Percentiles rank a stretch among this genome's conserved stretches.
phyloP scores from a whole-genome alignment of 345 rosid species.

The Hirschfeldia incana region DNA sequence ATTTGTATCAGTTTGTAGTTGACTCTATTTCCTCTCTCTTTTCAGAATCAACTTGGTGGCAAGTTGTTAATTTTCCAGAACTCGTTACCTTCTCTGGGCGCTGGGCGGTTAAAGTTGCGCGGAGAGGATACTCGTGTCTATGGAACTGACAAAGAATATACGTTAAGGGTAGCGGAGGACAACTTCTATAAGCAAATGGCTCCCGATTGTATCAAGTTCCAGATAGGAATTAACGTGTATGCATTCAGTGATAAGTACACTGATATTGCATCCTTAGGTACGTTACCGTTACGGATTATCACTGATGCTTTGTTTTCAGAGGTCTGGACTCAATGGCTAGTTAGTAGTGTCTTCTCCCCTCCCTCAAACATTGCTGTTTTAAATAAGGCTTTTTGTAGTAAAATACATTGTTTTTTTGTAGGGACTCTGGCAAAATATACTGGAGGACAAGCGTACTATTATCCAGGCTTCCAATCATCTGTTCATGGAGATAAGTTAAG shows the following conservation, averaged over 20 bases:
- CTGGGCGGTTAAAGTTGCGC: slow-evolving; percentile 86
- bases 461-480: slow-evolving; percentile 81
- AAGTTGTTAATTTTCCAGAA: slow-evolving; percentile 89
- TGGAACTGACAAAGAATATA: slow-evolving; percentile 92
- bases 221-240: slow-evolving; percentile 88
- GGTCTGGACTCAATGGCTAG: slow-evolving; percentile 10
- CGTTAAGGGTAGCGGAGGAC: slow-evolving; percentile 86
- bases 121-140: slow-evolving; percentile 94
- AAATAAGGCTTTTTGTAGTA: slow-evolving; percentile 2
- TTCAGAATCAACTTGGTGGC: slow-evolving; percentile 93
- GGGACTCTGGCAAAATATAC: slow-evolving; percentile 96
- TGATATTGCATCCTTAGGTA: slow-evolving; percentile 97
- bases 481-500: slow-evolving; percentile 80
- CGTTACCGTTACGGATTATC: slow-evolving; percentile 11
- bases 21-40: slow-evolving; percentile 21
- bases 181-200: slow-evolving; percentile 97
- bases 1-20: slow-evolving; percentile 20
- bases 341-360: neutral
- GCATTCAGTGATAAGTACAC: slow-evolving; percentile 91
- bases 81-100: slow-evolving; percentile 92
- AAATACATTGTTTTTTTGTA: slow-evolving; percentile 32
- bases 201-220: slow-evolving; percentile 95
- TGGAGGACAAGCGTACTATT: slow-evolving; percentile 93
- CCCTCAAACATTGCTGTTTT: neutral
- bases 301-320: slow-evolving; percentile 1